Base-by-base conservation (phyloP, 73 alveolate species). In the Tetrahymena elliotti region DNA sequence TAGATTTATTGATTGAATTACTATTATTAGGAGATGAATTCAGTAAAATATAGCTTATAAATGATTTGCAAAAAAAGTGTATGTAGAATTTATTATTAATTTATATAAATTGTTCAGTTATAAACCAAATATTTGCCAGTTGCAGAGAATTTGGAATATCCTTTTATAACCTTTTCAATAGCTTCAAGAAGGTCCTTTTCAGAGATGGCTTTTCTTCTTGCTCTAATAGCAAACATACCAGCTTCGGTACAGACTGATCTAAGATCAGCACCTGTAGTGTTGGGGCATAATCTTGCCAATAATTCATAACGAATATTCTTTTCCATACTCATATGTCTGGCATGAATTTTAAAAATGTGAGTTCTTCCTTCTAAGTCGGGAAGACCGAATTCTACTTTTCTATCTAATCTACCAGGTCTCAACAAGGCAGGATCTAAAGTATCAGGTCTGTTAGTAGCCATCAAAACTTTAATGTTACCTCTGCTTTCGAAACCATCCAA, bases 371-470 rank as follows among this genome's bases (percentile, higher is more conserved):
- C 99, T 84, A 99, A 96, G 96, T 99, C 99, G 22, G 99, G 99
- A 47, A 99, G 97, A 35, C 99, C 99, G 97, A 98, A 99, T 95
- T 99, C 99, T 84, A 99, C 98, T 97, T 99, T 99, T 94, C 99
- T 98, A 97, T 99, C 99, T 95, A 99, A 97, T 94, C 99, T 97
- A 35, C 99, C 99, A 1, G 99, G 99, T 95, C 99, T 98, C 35
- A 98, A 97, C 96, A 99, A 97, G 18, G 99, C 99, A n/a, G 99
- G 99, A 97, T 99, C 99, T 54, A 99, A 97, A 83, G 99, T 99
- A 95, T 99, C 99, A 12, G 99, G 99, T 84, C 99, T 98, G 97
- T 99, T 99, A 18, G 99, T 99, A 68, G 99, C 97, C 97, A 95
- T 93, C 68, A 97, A 96, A 0, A 96, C 99, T 97, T 99, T 99